phyloP scores from a whole-genome alignment of 2,329 filamentous ascomycete species.

The Penicillium sp. region DNA sequence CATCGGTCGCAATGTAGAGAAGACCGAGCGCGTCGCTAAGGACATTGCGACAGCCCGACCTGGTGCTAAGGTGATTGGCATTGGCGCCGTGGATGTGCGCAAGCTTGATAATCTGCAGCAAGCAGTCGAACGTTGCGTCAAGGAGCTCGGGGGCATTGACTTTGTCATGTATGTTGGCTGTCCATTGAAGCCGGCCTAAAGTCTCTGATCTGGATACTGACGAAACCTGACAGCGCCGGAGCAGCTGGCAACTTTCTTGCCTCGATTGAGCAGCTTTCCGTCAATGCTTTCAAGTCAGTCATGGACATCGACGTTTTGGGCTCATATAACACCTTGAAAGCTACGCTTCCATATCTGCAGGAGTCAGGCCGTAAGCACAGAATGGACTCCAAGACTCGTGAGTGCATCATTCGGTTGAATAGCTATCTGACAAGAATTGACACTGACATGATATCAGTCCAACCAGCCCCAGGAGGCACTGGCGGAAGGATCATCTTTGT shows the following conservation, averaged over 20 bases:
- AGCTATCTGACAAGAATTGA: neutral
- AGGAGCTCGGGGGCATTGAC: constrained; percentile 83
- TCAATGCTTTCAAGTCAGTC: constrained; percentile 91
- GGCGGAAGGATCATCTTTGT: constrained; percentile 86
- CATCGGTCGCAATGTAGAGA: constrained; percentile 80
- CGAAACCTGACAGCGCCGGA: constrained; percentile 61
- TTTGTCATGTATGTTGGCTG: constrained; percentile 69
- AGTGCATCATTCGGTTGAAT: constrained; percentile 11
- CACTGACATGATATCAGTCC: constrained; percentile 22
- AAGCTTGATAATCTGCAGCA: constrained; percentile 64
- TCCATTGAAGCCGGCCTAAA: neutral
- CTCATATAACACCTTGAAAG: constrained; percentile 92
- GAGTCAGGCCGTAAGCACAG: constrained; percentile 64
- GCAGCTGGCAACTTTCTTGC: constrained; percentile 95
- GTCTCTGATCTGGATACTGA: constrained; percentile 13
- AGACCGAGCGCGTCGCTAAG: constrained; percentile 74
- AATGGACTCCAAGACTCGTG: constrained; percentile 55
- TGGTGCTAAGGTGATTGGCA: constrained; percentile 80
- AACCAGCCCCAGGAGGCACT: constrained; percentile 50
- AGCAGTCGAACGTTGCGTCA: constrained; percentile 73
- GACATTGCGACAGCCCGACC: constrained; percentile 75
- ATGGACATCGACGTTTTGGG: constrained; percentile 95
- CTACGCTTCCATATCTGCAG: constrained; percentile 76
- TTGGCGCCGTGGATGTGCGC: constrained; percentile 72
- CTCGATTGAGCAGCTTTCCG: constrained; percentile 72